Conservation (phyloP, 345 rosid genomes). For the Psidium guajava region DNA sequence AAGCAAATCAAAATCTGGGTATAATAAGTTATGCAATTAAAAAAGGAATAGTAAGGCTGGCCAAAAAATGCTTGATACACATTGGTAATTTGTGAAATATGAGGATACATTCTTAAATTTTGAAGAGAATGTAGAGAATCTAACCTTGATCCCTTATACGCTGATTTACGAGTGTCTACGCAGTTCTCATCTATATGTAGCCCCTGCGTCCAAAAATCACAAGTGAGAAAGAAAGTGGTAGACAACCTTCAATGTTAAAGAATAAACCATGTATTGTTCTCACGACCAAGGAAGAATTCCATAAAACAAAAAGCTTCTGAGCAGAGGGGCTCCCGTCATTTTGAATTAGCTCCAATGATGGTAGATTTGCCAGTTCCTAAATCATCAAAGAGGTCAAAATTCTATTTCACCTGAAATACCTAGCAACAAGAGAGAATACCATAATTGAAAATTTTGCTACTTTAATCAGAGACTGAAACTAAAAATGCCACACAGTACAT, state of each 20-base stretch:
- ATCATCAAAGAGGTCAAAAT: conserved; percentile 10
- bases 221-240: conserved; percentile 4
- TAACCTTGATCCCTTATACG: conserved; percentile 14
- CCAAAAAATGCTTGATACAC: not conserved
- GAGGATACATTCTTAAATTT: not conserved
- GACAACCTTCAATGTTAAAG: not conserved
- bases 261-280: conserved; percentile 26
- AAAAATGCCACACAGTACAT: not conserved
- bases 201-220: conserved; percentile 30
- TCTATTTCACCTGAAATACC: not conserved
- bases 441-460: not conserved
- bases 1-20: not conserved
- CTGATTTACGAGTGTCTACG: conserved; percentile 11
- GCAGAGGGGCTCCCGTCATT: conserved; percentile 94
- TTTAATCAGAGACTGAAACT: not conserved
- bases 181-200: conserved; percentile 12
- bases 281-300: conserved; percentile 48
- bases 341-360: conserved; percentile 62
- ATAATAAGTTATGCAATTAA: not conserved
- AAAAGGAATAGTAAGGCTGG: not conserved
- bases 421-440: not conserved
- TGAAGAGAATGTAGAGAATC: not conserved
- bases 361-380: conserved; percentile 87
- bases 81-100: not conserved
- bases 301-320: conserved; percentile 63